These are phyloP conservation scores for Pezicula radicicola DNA, from an alignment of 2,329 filamentous ascomycete species.

Conservation along the genomic window DNA sequence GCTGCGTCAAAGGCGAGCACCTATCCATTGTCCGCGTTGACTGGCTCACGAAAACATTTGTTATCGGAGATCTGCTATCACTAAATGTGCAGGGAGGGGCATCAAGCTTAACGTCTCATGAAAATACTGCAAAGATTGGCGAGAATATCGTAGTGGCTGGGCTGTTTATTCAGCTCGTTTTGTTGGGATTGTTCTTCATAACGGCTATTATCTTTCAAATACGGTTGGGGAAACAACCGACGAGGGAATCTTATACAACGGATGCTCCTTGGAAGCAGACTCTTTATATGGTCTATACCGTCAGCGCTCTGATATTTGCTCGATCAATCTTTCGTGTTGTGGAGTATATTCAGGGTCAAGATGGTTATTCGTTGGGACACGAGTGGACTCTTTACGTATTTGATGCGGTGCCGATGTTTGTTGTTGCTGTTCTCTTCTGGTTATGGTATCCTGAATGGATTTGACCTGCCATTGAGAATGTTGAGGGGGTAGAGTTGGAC, in stretches of 20 bases:
- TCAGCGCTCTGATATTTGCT: conserved; percentile 38
- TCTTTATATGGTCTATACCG: conserved; percentile 37
- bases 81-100: conserved; percentile 45
- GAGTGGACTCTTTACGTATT: conserved; percentile 40
- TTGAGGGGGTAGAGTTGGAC: too few species aligned
- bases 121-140: conserved; percentile 33
- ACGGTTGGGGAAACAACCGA: conserved; percentile 12
- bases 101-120: conserved; percentile 29
- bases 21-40: conserved; percentile 34
- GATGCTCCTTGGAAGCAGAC: conserved; percentile 28
- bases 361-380: conserved; percentile 36
- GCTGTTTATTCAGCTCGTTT: conserved; percentile 52
- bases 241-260: conserved; percentile 5
- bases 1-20: conserved; percentile 27
- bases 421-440: conserved; percentile 15
- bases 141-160: conserved; percentile 53
- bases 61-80: conserved; percentile 49
- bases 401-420: conserved; percentile 36
- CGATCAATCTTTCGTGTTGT: conserved; percentile 40
- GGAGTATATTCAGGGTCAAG: conserved; percentile 39
- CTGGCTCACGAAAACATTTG: conserved; percentile 53
- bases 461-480: too few species aligned
- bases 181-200: conserved; percentile 53
- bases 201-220: conserved; percentile 32
- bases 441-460: background rate